Percentiles rank a stretch among this genome's conserved stretches.
Evolutionary conservation across 163 green algal genomes (phyloP).

Genomic region (Scenedesmus sp.): DNA sequence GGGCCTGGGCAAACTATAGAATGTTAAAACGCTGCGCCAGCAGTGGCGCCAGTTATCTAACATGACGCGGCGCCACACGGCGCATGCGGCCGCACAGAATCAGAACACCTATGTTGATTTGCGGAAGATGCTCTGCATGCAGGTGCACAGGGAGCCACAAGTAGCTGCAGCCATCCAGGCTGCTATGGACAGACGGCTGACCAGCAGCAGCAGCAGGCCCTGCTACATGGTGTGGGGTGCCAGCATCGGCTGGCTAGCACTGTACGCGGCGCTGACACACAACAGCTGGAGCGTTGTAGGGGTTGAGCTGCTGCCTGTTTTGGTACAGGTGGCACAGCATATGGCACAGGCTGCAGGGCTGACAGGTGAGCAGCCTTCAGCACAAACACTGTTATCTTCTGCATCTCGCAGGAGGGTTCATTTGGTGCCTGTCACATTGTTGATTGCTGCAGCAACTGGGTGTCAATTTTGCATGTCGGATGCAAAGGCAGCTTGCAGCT

Average conservation of each 20-base stretch:
- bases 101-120: neutral
- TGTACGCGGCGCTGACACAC: conserved; percentile 28
- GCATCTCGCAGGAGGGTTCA: too few relatives aligned
- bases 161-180: conserved; percentile 3
- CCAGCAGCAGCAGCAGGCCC: neutral
- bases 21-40: too few relatives aligned
- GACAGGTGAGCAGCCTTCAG: neutral
- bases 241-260: conserved; percentile 24
- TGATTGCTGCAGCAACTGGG: too few relatives aligned
- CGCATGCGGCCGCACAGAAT: too few relatives aligned
- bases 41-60: too few relatives aligned
- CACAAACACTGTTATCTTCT: neutral
- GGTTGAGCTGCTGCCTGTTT: conserved; percentile 26
- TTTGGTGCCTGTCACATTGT: too few relatives aligned
- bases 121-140: neutral
- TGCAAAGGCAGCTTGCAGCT: neutral
- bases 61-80: too few relatives aligned
- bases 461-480: too few relatives aligned
- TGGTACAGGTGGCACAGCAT: conserved; percentile 18
- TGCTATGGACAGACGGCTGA: neutral
- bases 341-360: conserved; percentile 3
- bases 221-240: conserved; percentile 33
- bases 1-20: too few relatives aligned
- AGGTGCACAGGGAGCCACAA: conserved; percentile 13
- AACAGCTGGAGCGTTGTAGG: conserved; percentile 20